Evolutionary conservation across 441 rosid genomes (phyloP).

Genomic region (Erodium texanum): DNA sequence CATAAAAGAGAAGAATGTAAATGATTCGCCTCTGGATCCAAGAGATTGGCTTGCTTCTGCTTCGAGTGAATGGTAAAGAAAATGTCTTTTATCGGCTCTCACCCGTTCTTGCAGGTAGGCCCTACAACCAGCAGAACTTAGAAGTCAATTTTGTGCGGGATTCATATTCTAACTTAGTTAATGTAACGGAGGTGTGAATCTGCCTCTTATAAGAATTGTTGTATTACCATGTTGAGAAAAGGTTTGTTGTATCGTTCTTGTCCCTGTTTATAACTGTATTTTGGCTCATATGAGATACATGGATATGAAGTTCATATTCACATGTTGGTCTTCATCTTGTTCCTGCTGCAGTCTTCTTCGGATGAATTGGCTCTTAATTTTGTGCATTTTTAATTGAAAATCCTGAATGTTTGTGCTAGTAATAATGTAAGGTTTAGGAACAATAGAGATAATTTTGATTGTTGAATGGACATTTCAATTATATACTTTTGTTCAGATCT

Average conservation of each 20-base stretch:
- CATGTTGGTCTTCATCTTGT: neutral
- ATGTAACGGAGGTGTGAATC: conserved; percentile 15
- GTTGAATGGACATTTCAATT: no score
- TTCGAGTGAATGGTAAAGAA: conserved; percentile 10
- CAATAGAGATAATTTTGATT: no score
- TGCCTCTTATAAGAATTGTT: conserved; percentile 23
- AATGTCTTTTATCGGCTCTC: conserved; percentile 1
- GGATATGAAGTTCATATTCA: neutral
- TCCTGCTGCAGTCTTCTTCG: no score
- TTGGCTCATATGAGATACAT: neutral
- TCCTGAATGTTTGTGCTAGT: no score
- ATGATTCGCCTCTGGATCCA: conserved; percentile 17
- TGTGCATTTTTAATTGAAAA: no score
- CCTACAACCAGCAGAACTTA: conserved; percentile 3
- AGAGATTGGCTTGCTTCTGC: conserved; percentile 1
- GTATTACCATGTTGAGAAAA: conserved; percentile 13
- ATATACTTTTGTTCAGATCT: no score
- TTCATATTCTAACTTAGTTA: conserved; percentile 15
- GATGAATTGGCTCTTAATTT: no score
- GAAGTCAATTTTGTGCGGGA: conserved; percentile 26
- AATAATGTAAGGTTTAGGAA: no score
- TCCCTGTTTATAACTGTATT: conserved; percentile 18
- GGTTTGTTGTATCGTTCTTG: conserved; percentile 16
- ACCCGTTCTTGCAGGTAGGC: conserved; percentile 2
- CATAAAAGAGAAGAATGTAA: conserved; percentile 15